Percentiles rank a stretch among this genome's conserved stretches.
These are phyloP conservation scores for Coprinopsis cinerea DNA, from an alignment of 768 basidiomycete species.

Conservation along the genomic window DNA sequence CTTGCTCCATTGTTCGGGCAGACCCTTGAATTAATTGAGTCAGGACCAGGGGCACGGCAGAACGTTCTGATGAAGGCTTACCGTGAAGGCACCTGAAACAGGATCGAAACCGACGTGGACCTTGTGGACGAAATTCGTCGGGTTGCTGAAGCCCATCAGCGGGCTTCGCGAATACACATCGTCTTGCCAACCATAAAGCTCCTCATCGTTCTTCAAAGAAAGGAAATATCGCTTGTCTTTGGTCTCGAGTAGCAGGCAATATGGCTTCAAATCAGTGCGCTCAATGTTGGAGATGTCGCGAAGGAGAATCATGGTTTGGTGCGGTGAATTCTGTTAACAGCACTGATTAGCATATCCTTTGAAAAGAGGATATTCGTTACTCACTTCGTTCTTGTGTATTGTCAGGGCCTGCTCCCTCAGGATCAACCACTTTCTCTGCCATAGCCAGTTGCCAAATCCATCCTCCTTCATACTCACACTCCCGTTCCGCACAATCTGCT, in stretches of 20 bases:
- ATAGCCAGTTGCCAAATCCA: constrained; percentile 85
- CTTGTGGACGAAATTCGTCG: constrained; percentile 98
- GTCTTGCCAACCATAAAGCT: constrained; percentile 98
- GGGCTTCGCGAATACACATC: constrained; percentile 92
- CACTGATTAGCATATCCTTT: constrained; percentile 2
- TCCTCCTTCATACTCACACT: constrained; percentile 89
- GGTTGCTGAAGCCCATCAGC: constrained; percentile 87
- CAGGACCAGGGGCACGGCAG: neutral
- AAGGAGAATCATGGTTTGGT: constrained; percentile 59
- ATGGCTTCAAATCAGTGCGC: constrained; percentile 90
- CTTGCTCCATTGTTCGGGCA: constrained; percentile 97
- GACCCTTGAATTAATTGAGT: constrained; percentile 42
- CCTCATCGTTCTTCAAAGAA: constrained; percentile 88
- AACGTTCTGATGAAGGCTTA: too few relatives aligned
- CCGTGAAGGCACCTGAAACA: constrained; percentile 88
- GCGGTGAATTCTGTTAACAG: constrained; percentile 39
- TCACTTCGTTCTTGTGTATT: constrained; percentile 90
- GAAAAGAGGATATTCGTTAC: constrained; percentile 19
- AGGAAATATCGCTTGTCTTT: constrained; percentile 78
- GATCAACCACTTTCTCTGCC: constrained; percentile 87
- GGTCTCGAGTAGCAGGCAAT: constrained; percentile 83
- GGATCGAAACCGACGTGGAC: constrained; percentile 98
- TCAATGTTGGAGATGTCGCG: constrained; percentile 83
- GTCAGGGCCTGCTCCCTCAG: constrained; percentile 73
- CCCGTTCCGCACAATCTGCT: constrained; percentile 62